Base-by-base conservation (phyloP, 2,329 filamentous ascomycete species). In the Simplicillium sp. region DNA sequence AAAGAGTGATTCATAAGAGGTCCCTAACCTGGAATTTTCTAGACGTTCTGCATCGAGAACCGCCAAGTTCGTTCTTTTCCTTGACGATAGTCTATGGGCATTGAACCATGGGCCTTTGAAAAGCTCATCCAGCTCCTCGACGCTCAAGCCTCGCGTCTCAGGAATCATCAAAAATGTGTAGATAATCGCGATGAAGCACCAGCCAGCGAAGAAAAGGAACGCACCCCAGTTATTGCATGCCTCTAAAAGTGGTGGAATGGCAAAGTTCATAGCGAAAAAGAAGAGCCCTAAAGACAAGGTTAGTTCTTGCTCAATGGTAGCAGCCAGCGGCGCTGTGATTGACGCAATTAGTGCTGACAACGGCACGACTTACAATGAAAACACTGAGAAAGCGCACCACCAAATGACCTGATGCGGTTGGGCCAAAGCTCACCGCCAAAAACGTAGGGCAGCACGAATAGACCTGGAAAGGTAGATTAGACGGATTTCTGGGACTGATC, bases 341-440 rank as follows among this genome's bases (percentile, higher is more conserved):
- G 5, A 25, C 20, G 20, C 20, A 25, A 9, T 5, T 25, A 9
- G 9, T 25, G 9, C 9, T 9, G 2, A 67, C 56, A 25, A 60
- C 45, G 34, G 65, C 46, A 42, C 54, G 65, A 18, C 54, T 38
- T 65, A 66, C 50, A 48, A 39, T 54, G 51, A 39, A 50, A 49
- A 6, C 35, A 16, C 18, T 51, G 50, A 2, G 14, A 59, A 9
- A 67, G 44, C 2, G 65, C 61, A n/a, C 54, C 54, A 20, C 66
- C 64, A 45, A 69, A 64, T 0, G 65, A 66, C 0, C 66, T 60
- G 38, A 70, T 60, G 3, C 58, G 57, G 43, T 68, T 68, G 1
- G 67, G 66, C 56, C 64, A 71, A 0, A 69, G 49, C 41, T 70
- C 66, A 2, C 56, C 58, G 4, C 60, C 62, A 39, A 70, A 67